These are phyloP conservation scores for Cudoniella acicularis DNA, from an alignment of 495 filamentous ascomycete species.

Conservation along the genomic window DNA sequence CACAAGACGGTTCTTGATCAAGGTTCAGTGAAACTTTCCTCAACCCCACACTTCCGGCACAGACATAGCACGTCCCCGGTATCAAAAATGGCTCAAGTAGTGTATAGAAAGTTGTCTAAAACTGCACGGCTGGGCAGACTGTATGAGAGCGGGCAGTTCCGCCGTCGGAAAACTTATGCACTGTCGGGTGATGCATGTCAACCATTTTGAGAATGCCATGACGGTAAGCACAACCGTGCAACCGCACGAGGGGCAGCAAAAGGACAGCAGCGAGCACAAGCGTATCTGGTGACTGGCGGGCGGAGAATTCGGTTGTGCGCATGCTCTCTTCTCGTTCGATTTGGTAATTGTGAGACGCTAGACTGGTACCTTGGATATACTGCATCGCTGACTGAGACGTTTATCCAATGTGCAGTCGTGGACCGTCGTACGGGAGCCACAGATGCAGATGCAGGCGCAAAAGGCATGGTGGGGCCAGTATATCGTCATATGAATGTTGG, in stretches of 20 bases:
- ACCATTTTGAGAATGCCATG: not conserved
- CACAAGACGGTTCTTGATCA: not conserved
- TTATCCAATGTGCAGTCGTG: not conserved
- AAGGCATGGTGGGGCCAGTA: not conserved
- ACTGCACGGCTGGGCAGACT: not conserved
- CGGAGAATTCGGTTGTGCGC: conserved; percentile 15
- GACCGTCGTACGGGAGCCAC: not conserved
- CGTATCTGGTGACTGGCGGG: conserved; percentile 11
- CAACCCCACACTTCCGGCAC: not conserved
- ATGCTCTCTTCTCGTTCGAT: not conserved
- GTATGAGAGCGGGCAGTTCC: not conserved
- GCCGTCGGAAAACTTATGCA: not conserved
- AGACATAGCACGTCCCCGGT: not conserved
- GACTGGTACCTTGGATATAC: conserved; percentile 10
- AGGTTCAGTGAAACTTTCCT: not conserved
- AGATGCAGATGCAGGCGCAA: not conserved
- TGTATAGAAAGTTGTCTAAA: not conserved
- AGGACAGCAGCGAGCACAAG: not conserved
- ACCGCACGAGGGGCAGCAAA: not conserved
- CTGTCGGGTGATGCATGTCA: not conserved
- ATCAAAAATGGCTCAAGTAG: not conserved
- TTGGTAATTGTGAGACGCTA: conserved; percentile 9
- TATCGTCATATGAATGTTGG: conserved; percentile 6
- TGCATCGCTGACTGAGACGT: conserved; percentile 10
- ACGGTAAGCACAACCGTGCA: not conserved